phyloP scores from a whole-genome alignment of 208 protist genomes.

The Endotrypanum monterogeii region DNA sequence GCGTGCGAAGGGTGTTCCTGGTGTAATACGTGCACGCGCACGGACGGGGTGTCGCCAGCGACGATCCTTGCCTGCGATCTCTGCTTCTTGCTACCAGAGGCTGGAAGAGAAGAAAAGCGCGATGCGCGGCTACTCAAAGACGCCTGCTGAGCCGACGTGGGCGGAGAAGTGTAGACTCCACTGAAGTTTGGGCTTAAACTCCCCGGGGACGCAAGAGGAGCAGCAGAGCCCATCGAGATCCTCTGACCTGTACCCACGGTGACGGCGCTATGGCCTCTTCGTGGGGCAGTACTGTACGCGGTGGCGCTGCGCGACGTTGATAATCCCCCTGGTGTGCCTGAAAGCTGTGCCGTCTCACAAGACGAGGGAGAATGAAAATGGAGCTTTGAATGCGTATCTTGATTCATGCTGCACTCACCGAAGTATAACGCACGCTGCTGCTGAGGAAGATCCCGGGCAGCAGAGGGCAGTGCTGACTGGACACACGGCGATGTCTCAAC shows the following conservation, averaged over 20 bases:
- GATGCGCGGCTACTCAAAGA: background rate
- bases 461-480: background rate
- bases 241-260: background rate
- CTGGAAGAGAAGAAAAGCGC: background rate
- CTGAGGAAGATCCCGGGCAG: background rate
- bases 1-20: constrained; percentile 15
- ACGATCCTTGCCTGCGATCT: background rate
- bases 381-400: background rate
- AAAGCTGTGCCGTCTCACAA: constrained; percentile 17
- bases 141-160: background rate
- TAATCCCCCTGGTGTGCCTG: constrained; percentile 26
- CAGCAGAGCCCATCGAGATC: background rate
- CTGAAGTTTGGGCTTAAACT: background rate
- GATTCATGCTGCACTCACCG: background rate
- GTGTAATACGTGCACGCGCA: constrained; percentile 10
- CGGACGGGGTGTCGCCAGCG: background rate
- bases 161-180: constrained; percentile 1
- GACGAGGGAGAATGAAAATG: background rate
- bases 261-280: background rate
- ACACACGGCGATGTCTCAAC: background rate
- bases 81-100: background rate
- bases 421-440: background rate
- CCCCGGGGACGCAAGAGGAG: background rate
- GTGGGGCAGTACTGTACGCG: constrained; percentile 1
- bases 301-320: constrained; percentile 16